Percentiles rank a stretch among this genome's conserved stretches.
Evolutionary conservation across 139 green algal species (phyloP).

Genomic region (Ostreobium quekettii): DNA sequence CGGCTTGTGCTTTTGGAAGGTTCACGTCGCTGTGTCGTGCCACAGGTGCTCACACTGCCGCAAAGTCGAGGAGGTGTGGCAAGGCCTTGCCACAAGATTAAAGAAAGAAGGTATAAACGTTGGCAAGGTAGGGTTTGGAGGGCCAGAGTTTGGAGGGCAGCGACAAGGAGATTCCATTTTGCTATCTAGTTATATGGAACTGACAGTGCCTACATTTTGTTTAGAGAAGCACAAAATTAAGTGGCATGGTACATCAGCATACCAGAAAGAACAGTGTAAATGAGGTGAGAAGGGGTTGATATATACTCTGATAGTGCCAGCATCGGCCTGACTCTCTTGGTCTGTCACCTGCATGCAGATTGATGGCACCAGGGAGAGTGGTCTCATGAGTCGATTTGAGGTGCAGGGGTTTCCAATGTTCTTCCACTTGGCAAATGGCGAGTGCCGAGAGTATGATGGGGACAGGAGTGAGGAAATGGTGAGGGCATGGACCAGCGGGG

Average conservation of each 20-base stretch:
- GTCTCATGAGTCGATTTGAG: neutral
- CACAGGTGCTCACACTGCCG: neutral
- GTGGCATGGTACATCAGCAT: no score
- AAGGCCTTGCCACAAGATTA: neutral
- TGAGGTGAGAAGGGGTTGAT: neutral
- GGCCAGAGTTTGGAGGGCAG: no score
- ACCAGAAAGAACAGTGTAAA: neutral
- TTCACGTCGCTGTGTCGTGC: neutral
- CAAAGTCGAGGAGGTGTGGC: neutral
- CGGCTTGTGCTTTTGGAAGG: no score
- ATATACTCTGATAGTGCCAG: neutral
- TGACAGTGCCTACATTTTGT: no score
- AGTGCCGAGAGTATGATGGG: neutral
- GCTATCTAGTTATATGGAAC: no score
- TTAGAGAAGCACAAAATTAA: conserved; percentile 2
- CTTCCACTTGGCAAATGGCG: neutral
- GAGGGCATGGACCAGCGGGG: no score
- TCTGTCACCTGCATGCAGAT: neutral
- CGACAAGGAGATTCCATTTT: no score
- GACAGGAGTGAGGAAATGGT: neutral
- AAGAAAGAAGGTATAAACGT: no score
- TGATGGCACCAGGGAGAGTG: neutral
- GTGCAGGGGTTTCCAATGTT: neutral
- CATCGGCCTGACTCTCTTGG: neutral
- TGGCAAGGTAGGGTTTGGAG: no score